These are phyloP conservation scores for Phytopythium kandeliae DNA, from an alignment of 352 stramenopile genomes.

Conservation along the genomic window DNA sequence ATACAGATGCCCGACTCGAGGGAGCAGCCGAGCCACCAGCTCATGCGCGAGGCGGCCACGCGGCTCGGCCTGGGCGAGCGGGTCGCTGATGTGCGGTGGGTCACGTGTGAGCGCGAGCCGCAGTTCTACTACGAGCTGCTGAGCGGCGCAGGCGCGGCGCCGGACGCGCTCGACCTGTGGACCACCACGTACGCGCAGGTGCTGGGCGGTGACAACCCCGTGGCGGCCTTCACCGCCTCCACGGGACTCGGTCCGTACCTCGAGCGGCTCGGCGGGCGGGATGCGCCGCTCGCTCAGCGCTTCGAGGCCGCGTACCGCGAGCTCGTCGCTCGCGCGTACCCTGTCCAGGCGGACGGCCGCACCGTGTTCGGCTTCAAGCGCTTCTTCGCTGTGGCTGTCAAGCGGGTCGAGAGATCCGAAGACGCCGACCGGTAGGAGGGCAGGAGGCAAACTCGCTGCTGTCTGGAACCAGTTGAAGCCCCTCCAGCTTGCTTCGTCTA, in stretches of 20 bases:
- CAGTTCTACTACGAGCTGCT: slow-evolving; percentile 73
- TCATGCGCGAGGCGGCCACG: slow-evolving; percentile 45
- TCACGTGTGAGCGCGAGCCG: slow-evolving; percentile 59
- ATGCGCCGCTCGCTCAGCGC: slow-evolving; percentile 12
- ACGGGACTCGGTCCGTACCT: slow-evolving; percentile 58
- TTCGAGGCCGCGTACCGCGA: slow-evolving; percentile 58
- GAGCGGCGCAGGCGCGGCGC: slow-evolving; percentile 9
- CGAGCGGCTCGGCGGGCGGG: slow-evolving; percentile 32
- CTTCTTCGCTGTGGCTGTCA: slow-evolving; percentile 60
- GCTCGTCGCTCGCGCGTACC: slow-evolving; percentile 47
- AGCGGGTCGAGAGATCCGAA: slow-evolving; percentile 10
- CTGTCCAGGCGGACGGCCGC: slow-evolving; percentile 43
- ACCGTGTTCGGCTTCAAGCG: slow-evolving; percentile 67
- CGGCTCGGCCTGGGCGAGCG: slow-evolving; percentile 31
- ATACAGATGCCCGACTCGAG: slow-evolving; percentile 76
- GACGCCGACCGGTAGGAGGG: no score
- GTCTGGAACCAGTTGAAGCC: background rate
- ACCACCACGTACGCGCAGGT: slow-evolving; percentile 51
- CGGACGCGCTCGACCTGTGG: slow-evolving; percentile 55
- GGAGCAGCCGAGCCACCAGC: slow-evolving; percentile 45
- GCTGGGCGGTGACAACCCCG: slow-evolving; percentile 53
- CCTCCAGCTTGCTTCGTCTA: background rate
- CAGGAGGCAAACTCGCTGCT: no score
- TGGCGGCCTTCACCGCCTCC: slow-evolving; percentile 63
- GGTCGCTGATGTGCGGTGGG: slow-evolving; percentile 49